Evolutionary conservation across 2,329 filamentous ascomycete genomes (phyloP).

Genomic region (Arthrobotrys pseudoclavata): DNA sequence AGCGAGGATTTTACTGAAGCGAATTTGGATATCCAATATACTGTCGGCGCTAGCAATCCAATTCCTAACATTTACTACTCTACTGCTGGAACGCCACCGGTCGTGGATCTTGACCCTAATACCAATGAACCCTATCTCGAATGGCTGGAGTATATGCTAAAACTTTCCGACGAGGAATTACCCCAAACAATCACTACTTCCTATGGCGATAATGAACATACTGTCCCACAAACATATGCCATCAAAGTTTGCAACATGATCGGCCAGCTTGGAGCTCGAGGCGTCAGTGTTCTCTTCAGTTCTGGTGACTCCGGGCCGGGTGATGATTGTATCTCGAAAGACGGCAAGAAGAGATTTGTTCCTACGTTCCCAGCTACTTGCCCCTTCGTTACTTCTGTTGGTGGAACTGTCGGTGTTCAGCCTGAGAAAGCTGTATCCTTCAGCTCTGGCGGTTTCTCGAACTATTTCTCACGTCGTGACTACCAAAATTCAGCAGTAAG

Average conservation of each 20-base stretch:
- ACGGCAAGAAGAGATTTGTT: conserved; percentile 72
- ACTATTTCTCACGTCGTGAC: conserved; percentile 69
- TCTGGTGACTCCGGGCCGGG: conserved; percentile 74
- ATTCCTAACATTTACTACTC: conserved; percentile 72
- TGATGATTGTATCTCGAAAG: conserved; percentile 72
- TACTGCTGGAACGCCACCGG: conserved; percentile 71
- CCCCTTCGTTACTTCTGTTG: conserved; percentile 77
- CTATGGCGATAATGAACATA: conserved; percentile 77
- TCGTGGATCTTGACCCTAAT: conserved; percentile 69
- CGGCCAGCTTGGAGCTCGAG: conserved; percentile 76
- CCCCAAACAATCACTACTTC: conserved; percentile 76
- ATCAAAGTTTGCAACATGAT: conserved; percentile 75
- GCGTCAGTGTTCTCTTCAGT: conserved; percentile 75
- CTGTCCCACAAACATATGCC: conserved; percentile 74
- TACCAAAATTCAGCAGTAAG: conserved; percentile 69
- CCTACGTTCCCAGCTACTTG: conserved; percentile 77
- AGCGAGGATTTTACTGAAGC: conserved; percentile 69
- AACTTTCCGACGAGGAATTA: conserved; percentile 68
- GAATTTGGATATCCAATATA: conserved; percentile 74
- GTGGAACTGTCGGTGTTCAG: conserved; percentile 71
- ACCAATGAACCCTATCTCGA: conserved; percentile 78
- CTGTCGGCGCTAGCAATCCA: conserved; percentile 71
- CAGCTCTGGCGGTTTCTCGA: conserved; percentile 70
- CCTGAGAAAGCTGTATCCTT: conserved; percentile 70
- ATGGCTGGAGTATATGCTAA: conserved; percentile 74